Evolutionary conservation across 2,329 filamentous ascomycete species (phyloP).

Genomic region (Colletotrichum acutatum): DNA sequence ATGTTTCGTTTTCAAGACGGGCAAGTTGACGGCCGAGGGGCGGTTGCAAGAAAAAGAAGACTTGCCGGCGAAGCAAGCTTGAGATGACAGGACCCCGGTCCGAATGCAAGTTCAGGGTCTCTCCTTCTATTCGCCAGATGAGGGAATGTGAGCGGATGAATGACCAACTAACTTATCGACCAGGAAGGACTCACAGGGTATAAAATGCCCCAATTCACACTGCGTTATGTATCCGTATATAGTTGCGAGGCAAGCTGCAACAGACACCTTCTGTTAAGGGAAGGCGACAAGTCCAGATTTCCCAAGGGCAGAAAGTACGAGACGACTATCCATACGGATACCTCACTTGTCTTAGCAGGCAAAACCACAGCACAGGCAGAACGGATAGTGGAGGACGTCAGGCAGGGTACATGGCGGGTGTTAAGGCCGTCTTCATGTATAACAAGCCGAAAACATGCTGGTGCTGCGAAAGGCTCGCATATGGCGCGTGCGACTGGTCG

Average conservation of each 20-base stretch:
- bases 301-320: not conserved
- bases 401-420: slow-evolving; percentile 7
- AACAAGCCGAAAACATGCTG: slow-evolving; percentile 25
- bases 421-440: slow-evolving; percentile 9
- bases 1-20: slow-evolving; percentile 5
- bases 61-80: not conserved
- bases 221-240: not conserved
- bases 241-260: not conserved
- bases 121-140: slow-evolving; percentile 1
- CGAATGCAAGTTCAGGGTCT: slow-evolving; percentile 2
- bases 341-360: not conserved
- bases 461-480: slow-evolving; percentile 5
- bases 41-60: not conserved
- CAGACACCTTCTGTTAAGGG: slow-evolving; percentile 1
- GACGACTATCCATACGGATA: not conserved
- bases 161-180: not conserved
- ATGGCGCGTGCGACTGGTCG: not conserved
- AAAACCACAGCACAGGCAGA: not conserved
- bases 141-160: not conserved
- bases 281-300: not conserved
- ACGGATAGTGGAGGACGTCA: not conserved
- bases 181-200: not conserved
- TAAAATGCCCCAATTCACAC: not conserved
- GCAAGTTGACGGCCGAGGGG: not conserved
- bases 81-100: not conserved